A percentile compares a stretch with the other conserved stretches of the same genome.
Conservation (phyloP, 202 grass and related monocot genomes). For the Zoysia matrella region DNA sequence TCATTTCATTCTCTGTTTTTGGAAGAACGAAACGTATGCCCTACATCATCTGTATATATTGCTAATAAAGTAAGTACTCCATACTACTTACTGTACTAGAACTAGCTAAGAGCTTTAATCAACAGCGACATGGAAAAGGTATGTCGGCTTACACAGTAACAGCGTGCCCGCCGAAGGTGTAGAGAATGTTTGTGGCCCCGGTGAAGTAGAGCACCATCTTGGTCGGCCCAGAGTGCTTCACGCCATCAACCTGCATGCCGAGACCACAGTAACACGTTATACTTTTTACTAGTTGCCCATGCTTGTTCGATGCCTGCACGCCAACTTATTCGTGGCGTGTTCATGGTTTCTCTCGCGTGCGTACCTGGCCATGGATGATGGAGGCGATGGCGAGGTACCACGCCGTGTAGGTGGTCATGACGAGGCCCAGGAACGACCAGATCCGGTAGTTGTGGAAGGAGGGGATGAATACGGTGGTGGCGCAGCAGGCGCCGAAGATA, state of each 20-base stretch:
- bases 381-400: constrained; percentile 63
- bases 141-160: constrained; percentile 89
- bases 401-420: constrained; percentile 81
- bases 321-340: too few species aligned
- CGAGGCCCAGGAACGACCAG: constrained; percentile 92
- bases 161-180: constrained; percentile 53
- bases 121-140: background rate
- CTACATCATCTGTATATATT: background rate
- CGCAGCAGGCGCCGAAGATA: constrained; percentile 87
- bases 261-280: background rate
- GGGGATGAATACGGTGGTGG: constrained; percentile 97
- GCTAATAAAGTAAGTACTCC: background rate
- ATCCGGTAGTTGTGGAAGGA: constrained; percentile 99
- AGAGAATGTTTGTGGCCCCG: too few species aligned
- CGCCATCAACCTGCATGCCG: constrained; percentile 70
- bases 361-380: constrained; percentile 80
- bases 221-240: constrained; percentile 86
- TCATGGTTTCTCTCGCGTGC: too few species aligned
- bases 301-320: too few species aligned
- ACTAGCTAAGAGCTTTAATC: background rate
- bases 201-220: constrained; percentile 24
- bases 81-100: too few species aligned
- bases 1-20: constrained; percentile 11
- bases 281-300: too few species aligned
- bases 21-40: background rate